Conservation (phyloP, 129 eudicot genomes). For the Pseudognaphalium luteoalbum region DNA sequence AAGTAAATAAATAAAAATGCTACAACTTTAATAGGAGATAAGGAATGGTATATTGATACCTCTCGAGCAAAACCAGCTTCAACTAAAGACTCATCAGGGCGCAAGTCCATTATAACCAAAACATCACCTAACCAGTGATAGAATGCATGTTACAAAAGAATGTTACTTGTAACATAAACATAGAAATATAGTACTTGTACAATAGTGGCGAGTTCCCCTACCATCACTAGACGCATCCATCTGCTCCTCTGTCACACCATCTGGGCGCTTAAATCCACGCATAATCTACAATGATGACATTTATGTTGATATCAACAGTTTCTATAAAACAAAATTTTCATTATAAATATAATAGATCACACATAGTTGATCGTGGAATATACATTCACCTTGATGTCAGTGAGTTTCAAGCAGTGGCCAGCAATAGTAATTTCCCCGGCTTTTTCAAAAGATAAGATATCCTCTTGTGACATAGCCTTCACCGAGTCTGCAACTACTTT, state of each 20-base stretch:
- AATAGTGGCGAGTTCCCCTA: conserved; percentile 10
- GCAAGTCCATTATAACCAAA: conserved; percentile 72
- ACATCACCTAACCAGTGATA: conserved; percentile 57
- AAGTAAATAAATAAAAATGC: background rate
- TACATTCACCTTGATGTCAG: conserved; percentile 60
- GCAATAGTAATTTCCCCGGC: conserved; percentile 71
- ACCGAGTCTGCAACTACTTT: conserved; percentile 72
- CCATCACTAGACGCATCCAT: conserved; percentile 94
- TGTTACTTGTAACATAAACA: background rate
- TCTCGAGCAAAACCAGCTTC: conserved; percentile 90
- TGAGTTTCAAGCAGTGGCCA: conserved; percentile 55
- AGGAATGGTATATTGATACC: conserved; percentile 39
- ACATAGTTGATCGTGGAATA: background rate
- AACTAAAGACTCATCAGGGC: conserved; percentile 64
- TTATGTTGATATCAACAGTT: background rate
- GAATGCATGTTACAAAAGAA: background rate
- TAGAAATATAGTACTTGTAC: background rate
- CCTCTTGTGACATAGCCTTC: conserved; percentile 79
- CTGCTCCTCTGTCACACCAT: conserved; percentile 55
- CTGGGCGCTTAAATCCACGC: conserved; percentile 77
- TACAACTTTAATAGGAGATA: background rate
- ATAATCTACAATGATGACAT: conserved; percentile 42
- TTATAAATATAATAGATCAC: background rate
- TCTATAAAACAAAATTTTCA: background rate
- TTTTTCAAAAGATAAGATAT: conserved; percentile 74